These are phyloP conservation scores for Glaciozyma antarctica DNA, from an alignment of 768 basidiomycete genomes.

Conservation along the genomic window DNA sequence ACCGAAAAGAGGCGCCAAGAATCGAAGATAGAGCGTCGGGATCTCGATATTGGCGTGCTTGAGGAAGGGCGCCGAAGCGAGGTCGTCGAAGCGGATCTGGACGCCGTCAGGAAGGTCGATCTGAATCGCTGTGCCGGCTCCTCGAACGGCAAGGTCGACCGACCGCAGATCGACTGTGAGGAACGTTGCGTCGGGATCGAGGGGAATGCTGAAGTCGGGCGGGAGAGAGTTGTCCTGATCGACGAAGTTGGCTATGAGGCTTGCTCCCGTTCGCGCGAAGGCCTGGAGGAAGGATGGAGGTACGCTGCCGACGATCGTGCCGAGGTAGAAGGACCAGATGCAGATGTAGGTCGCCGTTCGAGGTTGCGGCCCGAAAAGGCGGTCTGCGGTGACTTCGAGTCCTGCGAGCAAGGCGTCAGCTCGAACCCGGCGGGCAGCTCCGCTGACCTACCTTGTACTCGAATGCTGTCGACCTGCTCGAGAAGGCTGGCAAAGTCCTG, in stretches of 20 bases:
- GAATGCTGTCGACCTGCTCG: background rate
- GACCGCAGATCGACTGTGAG: conserved; percentile 55
- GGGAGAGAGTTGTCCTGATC: conserved; percentile 78
- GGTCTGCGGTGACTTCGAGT: conserved; percentile 67
- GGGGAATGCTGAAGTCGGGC: conserved; percentile 49
- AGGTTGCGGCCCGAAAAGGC: conserved; percentile 82
- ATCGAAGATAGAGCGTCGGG: conserved; percentile 4
- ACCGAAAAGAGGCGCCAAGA: conserved; percentile 19
- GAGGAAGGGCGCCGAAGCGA: conserved; percentile 58
- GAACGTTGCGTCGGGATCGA: conserved; percentile 84
- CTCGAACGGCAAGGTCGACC: conserved; percentile 52
- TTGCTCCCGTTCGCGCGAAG: conserved; percentile 48
- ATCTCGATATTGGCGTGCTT: conserved; percentile 39
- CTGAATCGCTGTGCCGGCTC: conserved; percentile 50
- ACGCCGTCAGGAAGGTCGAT: conserved; percentile 54
- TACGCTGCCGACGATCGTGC: conserved; percentile 51
- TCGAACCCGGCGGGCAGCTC: background rate
- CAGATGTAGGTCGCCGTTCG: conserved; percentile 77
- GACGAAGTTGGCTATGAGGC: conserved; percentile 60
- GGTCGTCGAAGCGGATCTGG: conserved; percentile 61
- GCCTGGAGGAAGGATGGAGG: conserved; percentile 50
- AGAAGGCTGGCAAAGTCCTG: background rate
- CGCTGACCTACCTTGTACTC: conserved; percentile 1
- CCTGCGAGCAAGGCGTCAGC: conserved; percentile 43
- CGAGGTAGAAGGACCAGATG: conserved; percentile 80